Conservation (phyloP, 352 stramenopile species). For the Phytophthora citrophthora region DNA sequence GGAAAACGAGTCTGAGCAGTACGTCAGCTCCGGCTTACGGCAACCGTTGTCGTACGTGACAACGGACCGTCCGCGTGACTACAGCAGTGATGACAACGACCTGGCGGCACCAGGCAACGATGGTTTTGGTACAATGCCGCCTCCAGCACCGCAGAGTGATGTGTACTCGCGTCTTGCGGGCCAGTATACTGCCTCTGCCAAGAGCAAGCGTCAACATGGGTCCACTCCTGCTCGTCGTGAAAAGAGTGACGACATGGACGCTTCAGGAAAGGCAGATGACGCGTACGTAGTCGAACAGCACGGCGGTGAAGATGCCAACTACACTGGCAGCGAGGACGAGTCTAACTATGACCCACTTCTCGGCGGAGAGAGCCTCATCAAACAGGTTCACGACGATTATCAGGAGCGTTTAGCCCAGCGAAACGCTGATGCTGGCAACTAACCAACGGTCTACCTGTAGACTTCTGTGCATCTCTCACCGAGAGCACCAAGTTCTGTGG, state of each 20-base stretch:
- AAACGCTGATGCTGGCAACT: slow-evolving; percentile 23
- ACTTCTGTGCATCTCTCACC: not conserved
- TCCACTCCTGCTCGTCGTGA: slow-evolving; percentile 33
- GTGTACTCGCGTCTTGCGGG: slow-evolving; percentile 84
- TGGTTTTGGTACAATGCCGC: slow-evolving; percentile 38
- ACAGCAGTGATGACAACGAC: slow-evolving; percentile 44
- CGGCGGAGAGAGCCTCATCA: slow-evolving; percentile 64
- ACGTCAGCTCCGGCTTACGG: slow-evolving; percentile 48
- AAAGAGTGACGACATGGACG: slow-evolving; percentile 44
- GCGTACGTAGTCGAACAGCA: slow-evolving; percentile 31
- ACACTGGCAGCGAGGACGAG: slow-evolving; percentile 60
- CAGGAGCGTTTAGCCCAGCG: slow-evolving; percentile 71
- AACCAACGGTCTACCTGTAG: not conserved
- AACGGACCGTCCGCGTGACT: slow-evolving; percentile 41
- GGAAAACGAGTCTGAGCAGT: slow-evolving; percentile 74
- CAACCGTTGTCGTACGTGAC: slow-evolving; percentile 53
- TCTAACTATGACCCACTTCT: slow-evolving; percentile 71
- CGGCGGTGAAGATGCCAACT: slow-evolving; percentile 31
- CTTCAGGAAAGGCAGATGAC: slow-evolving; percentile 32
- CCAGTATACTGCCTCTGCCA: slow-evolving; percentile 83
- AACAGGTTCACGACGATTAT: slow-evolving; percentile 81
- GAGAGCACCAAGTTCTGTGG: not conserved
- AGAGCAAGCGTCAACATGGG: slow-evolving; percentile 77
- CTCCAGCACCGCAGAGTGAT: slow-evolving; percentile 65
- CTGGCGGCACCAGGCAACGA: slow-evolving; percentile 12